Conservation (phyloP, 257 asterid genomes). For the Fraxinus excelsior region DNA sequence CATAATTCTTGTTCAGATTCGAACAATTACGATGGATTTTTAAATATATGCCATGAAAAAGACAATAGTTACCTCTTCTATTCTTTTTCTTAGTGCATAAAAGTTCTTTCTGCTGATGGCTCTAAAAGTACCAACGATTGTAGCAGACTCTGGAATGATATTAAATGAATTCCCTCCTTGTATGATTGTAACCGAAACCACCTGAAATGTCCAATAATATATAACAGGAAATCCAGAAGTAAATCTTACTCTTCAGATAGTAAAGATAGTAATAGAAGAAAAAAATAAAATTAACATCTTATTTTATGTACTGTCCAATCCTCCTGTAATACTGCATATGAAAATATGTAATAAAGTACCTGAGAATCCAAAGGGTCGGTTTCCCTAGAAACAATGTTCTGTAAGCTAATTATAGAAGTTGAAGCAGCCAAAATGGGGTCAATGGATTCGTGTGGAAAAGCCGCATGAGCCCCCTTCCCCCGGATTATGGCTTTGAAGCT, state of each 20-base stretch:
- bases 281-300: too few relatives aligned
- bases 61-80: slow-evolving; percentile 41
- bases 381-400: slow-evolving; percentile 56
- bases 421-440: slow-evolving; percentile 62
- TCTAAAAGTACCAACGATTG: slow-evolving; percentile 54
- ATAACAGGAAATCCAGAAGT: neutral
- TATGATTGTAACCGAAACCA: slow-evolving; percentile 46
- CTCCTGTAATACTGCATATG: neutral
- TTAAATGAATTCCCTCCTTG: slow-evolving; percentile 33
- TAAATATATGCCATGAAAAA: neutral
- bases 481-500: slow-evolving; percentile 48
- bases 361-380: slow-evolving; percentile 58
- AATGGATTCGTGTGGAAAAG: slow-evolving; percentile 33
- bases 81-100: slow-evolving; percentile 42
- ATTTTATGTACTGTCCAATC: too few relatives aligned
- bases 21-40: too few relatives aligned
- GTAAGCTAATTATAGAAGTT: slow-evolving; percentile 48
- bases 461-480: slow-evolving; percentile 44
- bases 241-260: neutral
- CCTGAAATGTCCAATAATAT: slow-evolving; percentile 27
- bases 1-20: too few relatives aligned
- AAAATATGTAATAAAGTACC: slow-evolving; percentile 20
- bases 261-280: too few relatives aligned
- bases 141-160: slow-evolving; percentile 41
- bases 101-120: slow-evolving; percentile 44